A percentile compares a stretch with the other conserved stretches of the same genome.
These are phyloP conservation scores for Nicotiana sylvestris DNA, from an alignment of 257 asterid species.

Conservation along the genomic window DNA sequence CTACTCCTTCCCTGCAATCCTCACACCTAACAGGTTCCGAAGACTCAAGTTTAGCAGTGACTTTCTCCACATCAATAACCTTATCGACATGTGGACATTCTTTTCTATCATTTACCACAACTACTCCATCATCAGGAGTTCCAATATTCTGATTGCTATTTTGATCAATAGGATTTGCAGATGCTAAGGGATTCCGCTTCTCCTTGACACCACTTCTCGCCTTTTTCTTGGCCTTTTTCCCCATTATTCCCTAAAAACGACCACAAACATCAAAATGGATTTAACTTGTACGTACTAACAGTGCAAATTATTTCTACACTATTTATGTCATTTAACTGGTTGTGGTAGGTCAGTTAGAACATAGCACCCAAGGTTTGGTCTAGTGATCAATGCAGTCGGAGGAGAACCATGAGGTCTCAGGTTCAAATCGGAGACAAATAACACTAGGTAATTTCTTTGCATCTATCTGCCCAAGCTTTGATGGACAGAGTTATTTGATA, in stretches of 20 bases:
- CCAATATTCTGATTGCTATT: constrained; percentile 22
- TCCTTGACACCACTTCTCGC: constrained; percentile 55
- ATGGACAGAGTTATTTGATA: too few relatives aligned
- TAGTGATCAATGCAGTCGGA: too few relatives aligned
- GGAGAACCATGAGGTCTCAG: too few relatives aligned
- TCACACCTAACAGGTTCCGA: constrained; percentile 48
- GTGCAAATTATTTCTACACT: neutral
- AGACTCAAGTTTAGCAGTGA: constrained; percentile 43
- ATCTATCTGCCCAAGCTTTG: too few relatives aligned
- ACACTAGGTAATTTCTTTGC: too few relatives aligned
- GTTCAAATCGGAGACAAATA: too few relatives aligned
- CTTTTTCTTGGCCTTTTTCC: constrained; percentile 75
- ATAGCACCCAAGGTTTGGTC: too few relatives aligned
- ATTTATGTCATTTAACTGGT: neutral
- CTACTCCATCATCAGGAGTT: constrained; percentile 29
- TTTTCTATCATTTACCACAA: constrained; percentile 39
- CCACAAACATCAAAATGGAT: neutral
- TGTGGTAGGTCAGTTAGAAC: neutral
- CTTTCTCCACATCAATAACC: constrained; percentile 52
- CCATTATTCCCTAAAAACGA: constrained; percentile 43
- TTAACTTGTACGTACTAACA: neutral
- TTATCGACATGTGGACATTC: constrained; percentile 55
- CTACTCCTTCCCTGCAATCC: constrained; percentile 59
- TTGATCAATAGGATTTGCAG: constrained; percentile 24
- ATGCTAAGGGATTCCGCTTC: constrained; percentile 33